Evolutionary conservation across 2,329 filamentous ascomycete species (phyloP), one percentile per base, ranked within the genome.

Genomic region (Didymella glomerata): DNA sequence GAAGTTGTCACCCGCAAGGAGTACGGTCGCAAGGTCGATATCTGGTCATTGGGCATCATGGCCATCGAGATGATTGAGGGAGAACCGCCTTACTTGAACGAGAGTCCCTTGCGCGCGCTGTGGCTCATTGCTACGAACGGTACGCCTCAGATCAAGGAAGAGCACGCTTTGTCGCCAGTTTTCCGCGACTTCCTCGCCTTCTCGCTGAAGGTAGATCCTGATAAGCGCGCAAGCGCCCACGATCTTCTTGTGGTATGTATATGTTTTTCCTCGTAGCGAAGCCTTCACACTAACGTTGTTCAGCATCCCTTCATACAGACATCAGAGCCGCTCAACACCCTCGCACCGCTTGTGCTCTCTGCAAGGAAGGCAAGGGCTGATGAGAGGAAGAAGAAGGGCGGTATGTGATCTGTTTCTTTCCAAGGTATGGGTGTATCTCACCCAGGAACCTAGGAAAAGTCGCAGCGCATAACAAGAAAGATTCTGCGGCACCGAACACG

Each of bases 51-150:
- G 44, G 95, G 95, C 59, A 99, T 99, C 80, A 98, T 99, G 95
- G 93, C 95, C 8, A 98, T 99, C 72, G 95, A 99, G 79, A 99
- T 99, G 95, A 97, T 99, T 66, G 95, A 98, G 80, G 95, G 94
- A 76, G 95, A 98, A 77, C 95, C 95, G 13, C 95, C 95, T 24
- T 99, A 98, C 76, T 84, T 99, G 59, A 98, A 93, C 38, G 95
- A 99, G 77, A 96, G 92, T 36, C 95, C 95, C 5, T 84, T 99
- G 24, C 88, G 94, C 61, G 95, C 95, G 1, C 84, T 99, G 36
- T 99, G 95, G 84, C 81, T 99, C 69, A 99, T 99, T 76, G 95
- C 95, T 53, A 98, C 95, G 32, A 97, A 97, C 73, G 95, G 95
- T 47, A 98, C 95, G 16, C 95, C 95, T 2, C 85, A 89, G 52